phyloP scores from a whole-genome alignment of 2,329 filamentous ascomycete genomes.

The Ascochyta clinopodiicola region DNA sequence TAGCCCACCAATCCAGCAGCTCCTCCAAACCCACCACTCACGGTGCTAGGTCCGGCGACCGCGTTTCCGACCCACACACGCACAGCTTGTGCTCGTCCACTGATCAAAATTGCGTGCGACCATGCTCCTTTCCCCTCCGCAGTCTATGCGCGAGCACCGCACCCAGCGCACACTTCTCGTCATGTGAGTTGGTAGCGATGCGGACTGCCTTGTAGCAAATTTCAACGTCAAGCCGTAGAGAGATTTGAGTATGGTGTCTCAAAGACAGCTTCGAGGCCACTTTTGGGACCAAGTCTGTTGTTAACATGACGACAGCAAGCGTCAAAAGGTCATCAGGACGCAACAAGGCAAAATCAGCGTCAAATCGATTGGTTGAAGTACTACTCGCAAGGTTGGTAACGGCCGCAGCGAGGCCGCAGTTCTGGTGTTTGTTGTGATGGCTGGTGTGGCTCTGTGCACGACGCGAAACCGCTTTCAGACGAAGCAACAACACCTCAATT shows the following conservation, averaged over 20 bases:
- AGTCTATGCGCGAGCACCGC: slow-evolving; percentile 42
- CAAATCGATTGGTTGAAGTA: slow-evolving; percentile 37
- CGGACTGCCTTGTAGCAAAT: slow-evolving; percentile 49
- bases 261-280: slow-evolving; percentile 17
- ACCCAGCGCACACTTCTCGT: slow-evolving; percentile 49
- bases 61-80: slow-evolving; percentile 44
- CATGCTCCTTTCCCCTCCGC: slow-evolving; percentile 38
- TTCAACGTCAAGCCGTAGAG: slow-evolving; percentile 46
- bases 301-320: slow-evolving; percentile 28
- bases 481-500: slow-evolving; percentile 39
- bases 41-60: slow-evolving; percentile 35
- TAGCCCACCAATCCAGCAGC: slow-evolving; percentile 34
- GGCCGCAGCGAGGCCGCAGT: slow-evolving; percentile 40
- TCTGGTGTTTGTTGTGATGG: slow-evolving; percentile 44
- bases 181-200: slow-evolving; percentile 48
- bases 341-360: slow-evolving; percentile 30
- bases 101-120: slow-evolving; percentile 51
- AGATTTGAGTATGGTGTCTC: slow-evolving; percentile 18
- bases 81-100: slow-evolving; percentile 46
- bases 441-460: slow-evolving; percentile 40
- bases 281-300: slow-evolving; percentile 28
- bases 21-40: slow-evolving; percentile 27
- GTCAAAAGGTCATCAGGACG: slow-evolving; percentile 23
- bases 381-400: slow-evolving; percentile 40
- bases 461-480: slow-evolving; percentile 37